Evolutionary conservation across 1,284 basidiomycete species (phyloP), one percentile per base, ranked within the genome.

Genomic region (Flammula alnicola): DNA sequence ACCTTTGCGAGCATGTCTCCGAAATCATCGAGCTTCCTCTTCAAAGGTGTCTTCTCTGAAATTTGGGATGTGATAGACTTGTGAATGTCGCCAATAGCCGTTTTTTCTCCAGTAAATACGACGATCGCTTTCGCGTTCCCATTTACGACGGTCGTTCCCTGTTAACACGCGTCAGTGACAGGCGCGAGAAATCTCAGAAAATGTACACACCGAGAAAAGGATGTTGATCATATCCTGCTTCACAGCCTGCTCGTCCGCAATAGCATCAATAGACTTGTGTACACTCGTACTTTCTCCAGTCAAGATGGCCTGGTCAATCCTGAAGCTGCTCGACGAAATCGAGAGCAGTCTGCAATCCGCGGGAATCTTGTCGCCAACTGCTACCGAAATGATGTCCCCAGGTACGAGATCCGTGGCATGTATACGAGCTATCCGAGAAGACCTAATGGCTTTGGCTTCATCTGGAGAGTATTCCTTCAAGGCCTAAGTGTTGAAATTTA

Each of bases 151-250:
- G 91, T 96, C 0, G 95, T 97, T 23, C 95, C 95, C 90, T 93
- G 48, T 27, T 26, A 43, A 25, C 9, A 36, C 14, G 12, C n/a
- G 17, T 37, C 2, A 54, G 32, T 46, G 36, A 30, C 12, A 29
- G 17, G n/a, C n/a, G n/a, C n/a, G n/a, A n/a, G 22, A 11, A 30
- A 10, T 26, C 17, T 25, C 43, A 33, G 7, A 39, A 2, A 32
- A 37, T 14, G 16, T 26, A 72, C 83, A 63, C 58, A 92, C 91
- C 9, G 92, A 88, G 71, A 98, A 97, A 11, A 97, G 74, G 71
- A 95, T 96, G 69, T 97, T 98, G 52, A 80, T 84, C 93, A 94
- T 94, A 63, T 97, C 95, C 70, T 97, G 95, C 72, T 96, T 95
- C 52, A 97, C 95, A 3, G 94, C 95, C 51, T 76, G 77, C 30